A percentile compares a stretch with the other conserved stretches of the same genome.
phyloP scores from a whole-genome alignment of 1,139 yeast genomes.

The Taphrina populina region DNA sequence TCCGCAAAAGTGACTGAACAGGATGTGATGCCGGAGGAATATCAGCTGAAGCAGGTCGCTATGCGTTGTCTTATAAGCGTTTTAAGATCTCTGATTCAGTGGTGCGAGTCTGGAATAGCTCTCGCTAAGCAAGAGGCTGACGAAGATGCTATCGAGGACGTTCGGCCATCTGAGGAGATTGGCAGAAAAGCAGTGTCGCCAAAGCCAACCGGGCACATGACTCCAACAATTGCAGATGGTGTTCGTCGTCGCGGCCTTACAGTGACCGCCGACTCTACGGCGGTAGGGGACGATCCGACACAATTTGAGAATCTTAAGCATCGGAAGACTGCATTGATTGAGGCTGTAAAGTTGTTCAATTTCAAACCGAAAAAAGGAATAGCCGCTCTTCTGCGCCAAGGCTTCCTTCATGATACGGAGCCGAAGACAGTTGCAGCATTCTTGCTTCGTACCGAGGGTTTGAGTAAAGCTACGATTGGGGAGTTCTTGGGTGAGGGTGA shows the following conservation, averaged over 20 bases:
- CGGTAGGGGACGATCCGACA: slow-evolving; percentile 61
- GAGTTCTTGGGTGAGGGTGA: slow-evolving; percentile 91
- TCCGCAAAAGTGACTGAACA: slow-evolving; percentile 34
- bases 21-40: slow-evolving; percentile 61
- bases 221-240: slow-evolving; percentile 3
- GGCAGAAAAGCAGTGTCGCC: slow-evolving; percentile 2
- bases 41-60: slow-evolving; percentile 78
- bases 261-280: not conserved
- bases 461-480: slow-evolving; percentile 83
- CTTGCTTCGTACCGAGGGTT: slow-evolving; percentile 70
- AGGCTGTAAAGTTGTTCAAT: slow-evolving; percentile 76
- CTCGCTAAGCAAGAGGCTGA: slow-evolving; percentile 39
- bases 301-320: slow-evolving; percentile 84
- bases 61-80: slow-evolving; percentile 79
- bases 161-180: slow-evolving; percentile 35
- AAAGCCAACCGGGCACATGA: not conserved
- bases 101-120: slow-evolving; percentile 78
- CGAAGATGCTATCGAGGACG: slow-evolving; percentile 33
- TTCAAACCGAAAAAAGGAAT: slow-evolving; percentile 83
- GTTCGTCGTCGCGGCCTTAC: slow-evolving; percentile 7
- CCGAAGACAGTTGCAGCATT: slow-evolving; percentile 74
- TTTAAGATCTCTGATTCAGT: slow-evolving; percentile 72
- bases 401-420: slow-evolving; percentile 60
- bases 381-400: slow-evolving; percentile 57
- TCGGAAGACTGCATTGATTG: slow-evolving; percentile 75